These are phyloP conservation scores for Juglanconis oblonga DNA, from an alignment of 2,329 filamentous ascomycete species.

Conservation along the genomic window DNA sequence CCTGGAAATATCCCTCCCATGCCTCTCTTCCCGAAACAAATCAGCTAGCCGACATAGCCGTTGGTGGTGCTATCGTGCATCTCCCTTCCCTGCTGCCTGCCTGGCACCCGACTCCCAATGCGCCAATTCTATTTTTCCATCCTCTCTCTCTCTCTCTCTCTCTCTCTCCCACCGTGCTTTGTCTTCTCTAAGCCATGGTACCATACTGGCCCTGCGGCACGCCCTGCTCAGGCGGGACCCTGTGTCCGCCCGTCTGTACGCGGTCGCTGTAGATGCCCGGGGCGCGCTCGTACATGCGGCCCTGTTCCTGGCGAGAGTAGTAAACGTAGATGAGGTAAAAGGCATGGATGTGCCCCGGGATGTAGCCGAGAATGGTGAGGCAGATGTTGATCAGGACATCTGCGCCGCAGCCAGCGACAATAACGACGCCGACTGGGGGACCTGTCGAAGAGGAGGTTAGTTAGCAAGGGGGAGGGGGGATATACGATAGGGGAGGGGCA, in stretches of 20 bases:
- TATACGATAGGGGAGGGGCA: neutral
- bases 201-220: conserved; percentile 15
- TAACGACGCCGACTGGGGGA: conserved; percentile 62
- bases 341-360: conserved; percentile 76
- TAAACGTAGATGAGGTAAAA: conserved; percentile 84
- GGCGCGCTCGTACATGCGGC: conserved; percentile 50
- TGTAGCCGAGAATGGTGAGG: conserved; percentile 65
- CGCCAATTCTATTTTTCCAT: neutral
- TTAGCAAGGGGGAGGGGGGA: neutral
- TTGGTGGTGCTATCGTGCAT: neutral
- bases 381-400: conserved; percentile 67
- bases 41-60: no score
- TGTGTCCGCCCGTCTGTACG: conserved; percentile 69
- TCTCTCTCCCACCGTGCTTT: no score
- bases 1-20: neutral
- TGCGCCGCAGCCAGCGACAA: conserved; percentile 62
- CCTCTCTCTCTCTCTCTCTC: no score
- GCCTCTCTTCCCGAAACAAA: no score
- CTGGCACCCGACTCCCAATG: neutral
- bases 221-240: conserved; percentile 42
- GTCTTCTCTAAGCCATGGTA: conserved; percentile 11
- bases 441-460: conserved; percentile 40
- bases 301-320: conserved; percentile 68
- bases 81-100: neutral
- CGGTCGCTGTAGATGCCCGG: conserved; percentile 70